These are phyloP conservation scores for Gastrolobium villosum DNA, from an alignment of 306 rosid species.

Conservation along the genomic window DNA sequence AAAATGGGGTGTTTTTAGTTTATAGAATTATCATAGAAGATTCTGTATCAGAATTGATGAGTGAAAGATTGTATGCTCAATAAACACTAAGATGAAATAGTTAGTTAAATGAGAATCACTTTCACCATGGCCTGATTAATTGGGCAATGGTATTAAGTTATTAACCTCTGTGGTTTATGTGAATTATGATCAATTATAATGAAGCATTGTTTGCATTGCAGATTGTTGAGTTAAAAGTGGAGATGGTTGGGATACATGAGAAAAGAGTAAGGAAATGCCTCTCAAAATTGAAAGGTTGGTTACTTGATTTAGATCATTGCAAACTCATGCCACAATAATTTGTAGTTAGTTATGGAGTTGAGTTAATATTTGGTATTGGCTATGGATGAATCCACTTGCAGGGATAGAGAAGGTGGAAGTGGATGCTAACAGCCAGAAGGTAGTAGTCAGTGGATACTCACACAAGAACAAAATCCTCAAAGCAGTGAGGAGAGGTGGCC, in stretches of 20 bases:
- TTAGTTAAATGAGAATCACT: too few relatives aligned
- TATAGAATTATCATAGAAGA: not conserved
- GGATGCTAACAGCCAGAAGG: slow-evolving; percentile 67
- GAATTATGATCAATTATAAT: not conserved
- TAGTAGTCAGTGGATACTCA: slow-evolving; percentile 62
- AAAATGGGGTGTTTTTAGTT: slow-evolving; percentile 12
- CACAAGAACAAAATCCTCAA: slow-evolving; percentile 73
- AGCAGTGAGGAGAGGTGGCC: slow-evolving; percentile 70
- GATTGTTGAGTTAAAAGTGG: slow-evolving; percentile 78
- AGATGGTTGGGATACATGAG: slow-evolving; percentile 83
- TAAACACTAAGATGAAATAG: not conserved
- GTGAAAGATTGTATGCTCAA: not conserved
- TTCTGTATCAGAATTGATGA: not conserved
- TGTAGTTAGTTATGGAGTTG: not conserved
- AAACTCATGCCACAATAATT: not conserved
- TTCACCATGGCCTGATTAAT: not conserved
- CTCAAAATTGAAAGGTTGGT: slow-evolving; percentile 63
- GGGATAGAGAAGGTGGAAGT: slow-evolving; percentile 83
- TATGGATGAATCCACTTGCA: slow-evolving; percentile 30
- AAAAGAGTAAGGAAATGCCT: slow-evolving; percentile 72
- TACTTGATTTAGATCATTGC: not conserved
- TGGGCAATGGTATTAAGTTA: not conserved
- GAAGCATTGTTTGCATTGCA: slow-evolving; percentile 38
- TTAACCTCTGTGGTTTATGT: not conserved
- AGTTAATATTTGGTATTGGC: not conserved